Percentiles rank a stretch among this genome's conserved stretches.
Conservation (phyloP, 1,284 basidiomycete species). For the Porogramme epimiltina region DNA sequence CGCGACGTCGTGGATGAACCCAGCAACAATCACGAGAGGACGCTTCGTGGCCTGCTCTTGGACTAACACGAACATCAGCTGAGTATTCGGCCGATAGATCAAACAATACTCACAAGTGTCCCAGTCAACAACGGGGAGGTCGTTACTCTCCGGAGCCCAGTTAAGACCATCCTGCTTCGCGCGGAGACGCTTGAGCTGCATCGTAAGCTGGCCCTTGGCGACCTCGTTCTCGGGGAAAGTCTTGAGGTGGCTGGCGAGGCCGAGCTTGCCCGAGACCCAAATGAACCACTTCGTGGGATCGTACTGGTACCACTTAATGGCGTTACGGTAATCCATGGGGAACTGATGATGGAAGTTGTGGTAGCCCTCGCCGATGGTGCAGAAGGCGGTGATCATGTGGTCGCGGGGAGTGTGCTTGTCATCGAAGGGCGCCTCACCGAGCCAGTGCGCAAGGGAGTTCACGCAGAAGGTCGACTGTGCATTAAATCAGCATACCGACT, state of each 20-base stretch:
- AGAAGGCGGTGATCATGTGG: conserved; percentile 85
- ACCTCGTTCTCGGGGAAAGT: conserved; percentile 95
- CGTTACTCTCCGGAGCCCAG: conserved; percentile 80
- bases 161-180: conserved; percentile 68
- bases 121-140: conserved; percentile 85
- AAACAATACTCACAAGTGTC: conserved; percentile 66
- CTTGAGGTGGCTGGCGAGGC: conserved; percentile 87
- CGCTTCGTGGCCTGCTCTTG: conserved; percentile 77
- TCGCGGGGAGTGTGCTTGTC: conserved; percentile 94
- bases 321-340: conserved; percentile 94
- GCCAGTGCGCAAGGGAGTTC: conserved; percentile 94
- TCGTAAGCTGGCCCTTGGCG: conserved; percentile 88
- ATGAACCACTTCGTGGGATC: conserved; percentile 95
- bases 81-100: background rate
- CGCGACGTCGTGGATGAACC: conserved; percentile 90
- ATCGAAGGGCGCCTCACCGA: conserved; percentile 90
- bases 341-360: conserved; percentile 98
- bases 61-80: conserved; percentile 42
- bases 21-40: conserved; percentile 80
- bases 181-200: conserved; percentile 86
- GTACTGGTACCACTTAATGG: conserved; percentile 92
- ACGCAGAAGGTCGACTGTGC: conserved; percentile 91
- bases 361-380: conserved; percentile 92
- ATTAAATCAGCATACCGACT: conserved; percentile 1
- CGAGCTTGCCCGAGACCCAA: conserved; percentile 60